phyloP scores from a whole-genome alignment of 2,329 filamentous ascomycete genomes.

The Phaeophleospora eucalypticola region DNA sequence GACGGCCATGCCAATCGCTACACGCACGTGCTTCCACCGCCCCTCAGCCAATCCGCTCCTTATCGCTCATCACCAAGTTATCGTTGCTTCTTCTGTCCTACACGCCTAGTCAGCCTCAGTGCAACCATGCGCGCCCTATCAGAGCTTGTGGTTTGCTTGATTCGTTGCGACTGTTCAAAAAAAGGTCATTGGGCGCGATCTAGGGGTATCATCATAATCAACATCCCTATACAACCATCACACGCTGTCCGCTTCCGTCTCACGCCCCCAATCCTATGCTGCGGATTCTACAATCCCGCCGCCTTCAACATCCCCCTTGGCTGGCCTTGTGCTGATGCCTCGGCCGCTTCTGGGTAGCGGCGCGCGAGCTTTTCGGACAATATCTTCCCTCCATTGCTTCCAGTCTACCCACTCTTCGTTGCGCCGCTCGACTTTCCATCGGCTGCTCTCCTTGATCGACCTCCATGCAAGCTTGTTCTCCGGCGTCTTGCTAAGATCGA shows the following conservation, averaged over 20 bases:
- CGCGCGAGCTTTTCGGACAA: constrained; percentile 3
- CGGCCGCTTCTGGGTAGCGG: not conserved
- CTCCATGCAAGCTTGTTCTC: constrained; percentile 63
- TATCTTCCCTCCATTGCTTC: constrained; percentile 15
- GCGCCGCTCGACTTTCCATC: constrained; percentile 63
- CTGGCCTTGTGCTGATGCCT: not conserved
- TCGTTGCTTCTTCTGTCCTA: not conserved
- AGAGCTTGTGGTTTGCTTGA: too few relatives aligned
- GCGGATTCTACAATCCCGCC: not conserved
- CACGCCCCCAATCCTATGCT: not conserved
- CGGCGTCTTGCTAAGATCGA: constrained; percentile 56
- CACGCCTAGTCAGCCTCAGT: not conserved
- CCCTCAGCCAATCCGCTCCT: not conserved
- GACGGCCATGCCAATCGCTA: too few relatives aligned
- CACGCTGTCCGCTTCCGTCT: not conserved
- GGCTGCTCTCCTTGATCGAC: constrained; percentile 59
- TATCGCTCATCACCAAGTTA: too few relatives aligned
- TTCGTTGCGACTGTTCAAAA: too few relatives aligned
- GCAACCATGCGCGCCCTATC: too few relatives aligned
- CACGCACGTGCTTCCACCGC: not conserved
- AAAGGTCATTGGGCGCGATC: too few relatives aligned
- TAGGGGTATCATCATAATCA: constrained; percentile 3
- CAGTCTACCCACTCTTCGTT: constrained; percentile 59
- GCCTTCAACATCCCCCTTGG: not conserved
- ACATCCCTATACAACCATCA: not conserved